These are phyloP conservation scores for Zasmidium citrigriseum DNA, from an alignment of 2,329 filamentous ascomycete genomes.

Conservation along the genomic window DNA sequence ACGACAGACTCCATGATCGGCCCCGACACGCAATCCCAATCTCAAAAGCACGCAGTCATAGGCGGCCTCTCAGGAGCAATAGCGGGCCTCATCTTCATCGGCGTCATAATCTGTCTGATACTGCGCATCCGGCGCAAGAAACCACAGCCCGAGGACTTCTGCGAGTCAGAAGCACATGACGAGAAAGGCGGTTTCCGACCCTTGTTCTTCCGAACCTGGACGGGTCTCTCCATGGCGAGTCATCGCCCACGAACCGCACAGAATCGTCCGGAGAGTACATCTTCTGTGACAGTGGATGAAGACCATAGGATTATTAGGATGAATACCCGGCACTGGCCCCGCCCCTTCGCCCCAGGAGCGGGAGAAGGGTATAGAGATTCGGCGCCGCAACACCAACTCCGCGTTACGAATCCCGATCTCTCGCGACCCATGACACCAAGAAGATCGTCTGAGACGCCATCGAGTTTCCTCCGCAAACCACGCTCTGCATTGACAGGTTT, in stretches of 20 bases:
- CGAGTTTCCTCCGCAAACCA: slow-evolving; percentile 25
- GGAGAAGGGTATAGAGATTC: slow-evolving; percentile 36
- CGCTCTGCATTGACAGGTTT: slow-evolving; percentile 23
- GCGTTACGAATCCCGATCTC: slow-evolving; percentile 36
- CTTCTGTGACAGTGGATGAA: slow-evolving; percentile 32
- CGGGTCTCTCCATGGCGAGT: slow-evolving; percentile 4
- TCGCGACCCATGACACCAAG: slow-evolving; percentile 27
- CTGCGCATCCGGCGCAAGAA: slow-evolving; percentile 25
- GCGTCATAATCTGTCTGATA: slow-evolving; percentile 28
- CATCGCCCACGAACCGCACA: slow-evolving; percentile 19
- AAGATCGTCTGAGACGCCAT: slow-evolving; percentile 18
- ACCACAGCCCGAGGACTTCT: slow-evolving; percentile 5
- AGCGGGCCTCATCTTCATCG: slow-evolving; percentile 31
- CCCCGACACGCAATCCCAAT: slow-evolving; percentile 2
- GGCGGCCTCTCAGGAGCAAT: slow-evolving; percentile 35
- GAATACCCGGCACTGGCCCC: slow-evolving; percentile 34
- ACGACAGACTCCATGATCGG: slow-evolving; percentile 13
- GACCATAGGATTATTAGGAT: slow-evolving; percentile 37
- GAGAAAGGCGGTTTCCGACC: slow-evolving; percentile 8
- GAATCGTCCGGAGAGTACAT: slow-evolving; percentile 16
- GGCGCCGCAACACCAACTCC: slow-evolving; percentile 27
- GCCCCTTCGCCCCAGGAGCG: slow-evolving; percentile 34
- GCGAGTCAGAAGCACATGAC: slow-evolving; percentile 7
- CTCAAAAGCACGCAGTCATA: slow-evolving; percentile 31
- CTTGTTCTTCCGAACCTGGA: slow-evolving; percentile 5